phyloP scores from a whole-genome alignment of 1,284 basidiomycete species.

The Malassezia sympodialis region DNA sequence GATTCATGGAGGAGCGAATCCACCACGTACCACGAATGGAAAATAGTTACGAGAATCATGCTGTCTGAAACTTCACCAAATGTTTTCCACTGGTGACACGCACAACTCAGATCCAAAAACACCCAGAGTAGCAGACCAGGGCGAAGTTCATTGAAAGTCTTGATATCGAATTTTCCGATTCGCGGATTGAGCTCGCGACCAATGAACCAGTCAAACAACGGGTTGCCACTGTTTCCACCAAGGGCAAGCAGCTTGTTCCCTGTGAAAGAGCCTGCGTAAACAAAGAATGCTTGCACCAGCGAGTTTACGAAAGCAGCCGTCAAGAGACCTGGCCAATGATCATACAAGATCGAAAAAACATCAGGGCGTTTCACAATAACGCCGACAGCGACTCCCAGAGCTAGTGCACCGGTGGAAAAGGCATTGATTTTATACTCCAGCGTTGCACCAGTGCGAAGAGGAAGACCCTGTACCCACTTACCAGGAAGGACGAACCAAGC shows the following conservation, averaged over 20 bases:
- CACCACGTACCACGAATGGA: constrained; percentile 77
- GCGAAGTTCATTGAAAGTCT: constrained; percentile 71
- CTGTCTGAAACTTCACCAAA: constrained; percentile 74
- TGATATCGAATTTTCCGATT: constrained; percentile 81
- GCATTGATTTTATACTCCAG: constrained; percentile 86
- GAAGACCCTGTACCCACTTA: constrained; percentile 68
- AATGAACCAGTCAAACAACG: constrained; percentile 91
- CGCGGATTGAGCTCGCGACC: constrained; percentile 87
- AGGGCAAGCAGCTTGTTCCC: constrained; percentile 62
- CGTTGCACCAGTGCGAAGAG: constrained; percentile 69
- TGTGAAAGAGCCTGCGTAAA: constrained; percentile 66
- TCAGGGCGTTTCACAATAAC: constrained; percentile 66
- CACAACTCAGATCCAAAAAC: constrained; percentile 79
- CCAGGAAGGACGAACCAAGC: constrained; percentile 80
- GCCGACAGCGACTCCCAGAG: constrained; percentile 56
- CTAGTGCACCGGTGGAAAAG: constrained; percentile 65
- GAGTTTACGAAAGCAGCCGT: constrained; percentile 76
- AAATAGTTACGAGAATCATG: constrained; percentile 76
- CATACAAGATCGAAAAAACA: constrained; percentile 77
- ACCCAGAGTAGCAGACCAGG: constrained; percentile 93
- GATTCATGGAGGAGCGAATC: constrained; percentile 53
- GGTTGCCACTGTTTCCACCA: constrained; percentile 80
- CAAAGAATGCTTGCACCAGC: constrained; percentile 56
- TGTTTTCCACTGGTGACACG: constrained; percentile 76
- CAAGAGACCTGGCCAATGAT: constrained; percentile 80